phyloP scores from a whole-genome alignment of 2,329 filamentous ascomycete species.

The Botrytis pseudocinerea region DNA sequence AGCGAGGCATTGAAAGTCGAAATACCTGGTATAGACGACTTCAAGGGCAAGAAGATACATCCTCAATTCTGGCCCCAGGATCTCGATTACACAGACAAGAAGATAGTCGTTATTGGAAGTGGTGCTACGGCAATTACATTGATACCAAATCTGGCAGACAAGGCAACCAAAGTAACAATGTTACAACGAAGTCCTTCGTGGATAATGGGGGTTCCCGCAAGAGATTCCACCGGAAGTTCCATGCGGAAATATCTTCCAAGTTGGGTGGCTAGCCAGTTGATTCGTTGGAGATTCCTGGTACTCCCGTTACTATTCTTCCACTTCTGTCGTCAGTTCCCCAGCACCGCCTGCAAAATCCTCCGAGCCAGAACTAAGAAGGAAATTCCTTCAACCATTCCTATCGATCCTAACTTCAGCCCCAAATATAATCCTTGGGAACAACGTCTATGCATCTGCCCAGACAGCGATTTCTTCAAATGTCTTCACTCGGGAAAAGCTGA shows the following conservation, averaged over 20 bases:
- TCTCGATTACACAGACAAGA: conserved; percentile 62
- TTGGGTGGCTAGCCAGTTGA: conserved; percentile 44
- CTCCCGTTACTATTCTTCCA: conserved; percentile 49
- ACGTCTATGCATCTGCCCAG: conserved; percentile 66
- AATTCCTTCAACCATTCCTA: conserved; percentile 55
- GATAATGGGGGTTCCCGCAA: conserved; percentile 50
- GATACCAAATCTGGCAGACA: conserved; percentile 65
- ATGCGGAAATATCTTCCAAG: conserved; percentile 44
- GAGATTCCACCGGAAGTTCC: conserved; percentile 1
- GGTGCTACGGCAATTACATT: conserved; percentile 80
- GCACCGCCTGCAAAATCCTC: conserved; percentile 50
- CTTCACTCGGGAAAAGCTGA: conserved; percentile 48
- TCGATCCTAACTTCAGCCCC: conserved; percentile 65
- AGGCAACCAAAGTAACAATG: conserved; percentile 69
- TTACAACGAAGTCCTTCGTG: conserved; percentile 77
- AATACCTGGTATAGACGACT: conserved; percentile 61
- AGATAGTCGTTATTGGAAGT: conserved; percentile 35
- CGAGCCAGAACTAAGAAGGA: conserved; percentile 47
- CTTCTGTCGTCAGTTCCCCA: conserved; percentile 57
- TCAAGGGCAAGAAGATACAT: conserved; percentile 61
- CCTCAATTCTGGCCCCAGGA: conserved; percentile 74
- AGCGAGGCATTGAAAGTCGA: conserved; percentile 51
- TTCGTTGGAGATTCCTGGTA: conserved; percentile 53
- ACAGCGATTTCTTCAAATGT: conserved; percentile 57
- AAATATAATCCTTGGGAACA: conserved; percentile 70